Evolutionary conservation across 108 stramenopile genomes (phyloP), one percentile per base, ranked within the genome.

Genomic region (Skeletonema costatum): DNA sequence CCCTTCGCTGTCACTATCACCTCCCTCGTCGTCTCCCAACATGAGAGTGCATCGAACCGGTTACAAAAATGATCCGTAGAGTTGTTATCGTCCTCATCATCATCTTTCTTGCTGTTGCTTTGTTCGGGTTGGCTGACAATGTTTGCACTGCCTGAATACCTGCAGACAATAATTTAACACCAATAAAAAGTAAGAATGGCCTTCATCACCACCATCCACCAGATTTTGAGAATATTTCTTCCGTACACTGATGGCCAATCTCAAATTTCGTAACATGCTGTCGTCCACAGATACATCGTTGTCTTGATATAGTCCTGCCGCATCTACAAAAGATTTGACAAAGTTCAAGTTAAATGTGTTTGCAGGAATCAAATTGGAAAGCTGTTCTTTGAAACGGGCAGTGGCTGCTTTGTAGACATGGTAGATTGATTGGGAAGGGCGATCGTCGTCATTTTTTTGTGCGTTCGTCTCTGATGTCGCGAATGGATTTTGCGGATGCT

Each of bases 191-290:
- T 63, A 63, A n/a, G 62, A n/a, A 36, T 63, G 62, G 4, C 62
- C 62, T 36, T 63, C 62, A 36, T 63, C 62, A 12, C 25, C 62
- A 2, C 25, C 25, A 29, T 29, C 62, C 38, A 19, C 38, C 14
- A 60, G 59, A 31, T 31, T 29, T 60, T 60, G 59, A 29, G 62
- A 16, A 17, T 63, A 63, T 29, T 63, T 63, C 32, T 63, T 63
- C n/a, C 62, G 62, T 16, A 63, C 62, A 36, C 62, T 63, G 25
- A 63, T 63, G 7, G 62, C 62, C 36, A 63, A 36, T 38, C 62
- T n/a, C n/a, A 63, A 36, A 36, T 63, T 63, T 16, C 32, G 62
- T 16, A 63, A 29, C 3, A 63, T 16, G 7, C 32, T 36, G 25
- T 63, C 62, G 5, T 32, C 38, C 6, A 63, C n/a, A n/a, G 25